phyloP scores from a whole-genome alignment of 1,284 basidiomycete species.

The Ceratobasidium sp. region DNA sequence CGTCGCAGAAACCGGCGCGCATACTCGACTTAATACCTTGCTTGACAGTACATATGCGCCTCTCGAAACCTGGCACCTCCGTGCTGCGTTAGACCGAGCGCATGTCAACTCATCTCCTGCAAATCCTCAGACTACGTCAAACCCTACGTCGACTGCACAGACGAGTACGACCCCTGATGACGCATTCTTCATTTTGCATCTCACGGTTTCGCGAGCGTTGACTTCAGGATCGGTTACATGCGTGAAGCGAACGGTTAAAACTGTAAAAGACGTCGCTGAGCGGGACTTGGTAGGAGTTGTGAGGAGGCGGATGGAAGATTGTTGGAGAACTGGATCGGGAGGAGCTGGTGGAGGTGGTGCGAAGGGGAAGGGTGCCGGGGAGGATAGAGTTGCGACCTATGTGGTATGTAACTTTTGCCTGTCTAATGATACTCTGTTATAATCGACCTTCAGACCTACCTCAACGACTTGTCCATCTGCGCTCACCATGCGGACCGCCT shows the following conservation, averaged over 20 bases:
- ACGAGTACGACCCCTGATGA: constrained; percentile 88
- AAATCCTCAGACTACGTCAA: constrained; percentile 5
- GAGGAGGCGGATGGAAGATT: constrained; percentile 84
- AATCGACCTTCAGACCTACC: constrained; percentile 81
- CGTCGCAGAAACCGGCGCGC: constrained; percentile 9
- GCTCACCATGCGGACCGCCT: constrained; percentile 79
- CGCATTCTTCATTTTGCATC: constrained; percentile 92
- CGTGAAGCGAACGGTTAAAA: constrained; percentile 68
- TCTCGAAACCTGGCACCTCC: constrained; percentile 91
- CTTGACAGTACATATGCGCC: constrained; percentile 83
- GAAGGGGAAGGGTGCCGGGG: constrained; percentile 79
- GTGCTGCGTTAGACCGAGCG: constrained; percentile 84
- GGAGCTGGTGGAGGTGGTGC: constrained; percentile 60
- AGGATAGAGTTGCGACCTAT: constrained; percentile 74
- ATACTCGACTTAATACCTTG: constrained; percentile 13
- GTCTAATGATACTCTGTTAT: constrained; percentile 15
- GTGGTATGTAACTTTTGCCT: constrained; percentile 68
- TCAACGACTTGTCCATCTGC: constrained; percentile 58
- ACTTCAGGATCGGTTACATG: constrained; percentile 74
- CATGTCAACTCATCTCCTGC: constrained; percentile 55
- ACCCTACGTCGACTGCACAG: constrained; percentile 46
- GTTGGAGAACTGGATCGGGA: constrained; percentile 62
- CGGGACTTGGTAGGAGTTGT: constrained; percentile 81
- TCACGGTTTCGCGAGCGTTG: constrained; percentile 77
- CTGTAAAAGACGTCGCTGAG: constrained; percentile 79